Conservation (phyloP, 1,284 basidiomycete genomes). For the Leccinum huronense region DNA sequence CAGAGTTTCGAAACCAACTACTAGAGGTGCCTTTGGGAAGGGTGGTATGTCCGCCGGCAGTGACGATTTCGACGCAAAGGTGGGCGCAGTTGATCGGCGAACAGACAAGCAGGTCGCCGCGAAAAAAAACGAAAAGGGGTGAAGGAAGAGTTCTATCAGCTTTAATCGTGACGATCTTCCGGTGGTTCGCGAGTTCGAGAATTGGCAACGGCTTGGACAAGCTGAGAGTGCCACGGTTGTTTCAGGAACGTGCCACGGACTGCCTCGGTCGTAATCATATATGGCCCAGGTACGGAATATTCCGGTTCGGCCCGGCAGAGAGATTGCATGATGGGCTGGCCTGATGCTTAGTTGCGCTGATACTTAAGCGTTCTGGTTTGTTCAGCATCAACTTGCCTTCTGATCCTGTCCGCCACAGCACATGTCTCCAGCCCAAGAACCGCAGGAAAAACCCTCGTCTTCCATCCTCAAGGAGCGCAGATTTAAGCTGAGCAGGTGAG, state of each 20-base stretch:
- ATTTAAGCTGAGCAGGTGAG: constrained; percentile 80
- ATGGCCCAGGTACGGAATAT: constrained; percentile 26
- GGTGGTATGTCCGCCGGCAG: constrained; percentile 3
- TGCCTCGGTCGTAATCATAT: constrained; percentile 23
- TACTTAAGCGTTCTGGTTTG: constrained; percentile 30
- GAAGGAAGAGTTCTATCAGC: constrained; percentile 23
- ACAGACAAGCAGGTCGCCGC: constrained; percentile 14
- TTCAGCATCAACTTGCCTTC: constrained; percentile 9
- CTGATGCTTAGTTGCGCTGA: constrained; percentile 13
- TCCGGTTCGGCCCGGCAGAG: constrained; percentile 31
- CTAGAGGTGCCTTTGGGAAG: constrained; percentile 10
- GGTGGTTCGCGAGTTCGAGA: constrained; percentile 15
- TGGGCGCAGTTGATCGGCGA: constrained; percentile 27
- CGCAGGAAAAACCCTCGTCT: constrained; percentile 41
- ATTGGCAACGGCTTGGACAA: constrained; percentile 15
- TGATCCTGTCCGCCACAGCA: constrained; percentile 11
- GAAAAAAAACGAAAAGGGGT: constrained; percentile 6
- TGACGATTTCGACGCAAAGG: constrained; percentile 8
- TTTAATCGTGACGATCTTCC: constrained; percentile 31
- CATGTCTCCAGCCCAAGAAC: constrained; percentile 46
- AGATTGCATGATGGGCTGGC: constrained; percentile 1
- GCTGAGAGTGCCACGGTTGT: constrained; percentile 19
- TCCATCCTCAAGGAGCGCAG: constrained; percentile 70
- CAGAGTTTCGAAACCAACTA: constrained; percentile 6
- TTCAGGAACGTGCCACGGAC: constrained; percentile 30